Evolutionary conservation across 1,284 basidiomycete genomes (phyloP), one percentile per base, ranked within the genome.

Genomic region (Ustilago bromivora): DNA sequence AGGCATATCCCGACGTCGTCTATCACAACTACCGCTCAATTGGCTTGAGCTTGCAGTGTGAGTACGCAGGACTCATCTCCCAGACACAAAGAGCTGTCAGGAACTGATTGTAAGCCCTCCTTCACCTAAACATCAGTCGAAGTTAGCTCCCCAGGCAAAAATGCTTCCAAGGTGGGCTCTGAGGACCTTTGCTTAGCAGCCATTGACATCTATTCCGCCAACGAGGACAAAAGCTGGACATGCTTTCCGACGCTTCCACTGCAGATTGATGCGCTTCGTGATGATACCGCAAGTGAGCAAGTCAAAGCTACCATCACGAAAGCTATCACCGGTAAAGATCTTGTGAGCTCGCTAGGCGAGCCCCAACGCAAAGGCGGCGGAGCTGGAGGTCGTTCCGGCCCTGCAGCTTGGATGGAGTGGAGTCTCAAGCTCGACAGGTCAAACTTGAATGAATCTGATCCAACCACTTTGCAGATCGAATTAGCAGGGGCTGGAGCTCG

Each of bases 361-460:
- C 74, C 74, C 3, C 34, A 58, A 28, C 69, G 74, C 40, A 77
- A 77, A 53, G 75, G 70, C 11, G 75, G 75, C 1, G 75, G 70
- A 43, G 70, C 63, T 3, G 60, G 47, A 4, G 70, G 61, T 12
- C 59, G 63, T n/a, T 60, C 66, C 13, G 70, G 75, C 4, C 75
- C 75, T 5, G 70, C 63, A 43, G 66, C 58, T 10, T 77, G 75
- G 75, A 72, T 77, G 66, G 75, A 77, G 35, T 77, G 75, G 75
- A 53, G n/a, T 4, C 36, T 72, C 3, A 23, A 60, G 4, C 52
- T 65, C 32, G 49, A n/a, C 6, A 19, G 19, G 7, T 1, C 35
- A 17, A 38, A 23, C 4, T 28, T 60, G 17, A 32, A 15, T 19
- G 1, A 34, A 2, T 11, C 4, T 5, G 54, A 8, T 34, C 49